A percentile compares a stretch with the other conserved stretches of the same genome.
phyloP scores from a whole-genome alignment of 2,329 filamentous ascomycete species.

The Aspergillus calidoustus region DNA sequence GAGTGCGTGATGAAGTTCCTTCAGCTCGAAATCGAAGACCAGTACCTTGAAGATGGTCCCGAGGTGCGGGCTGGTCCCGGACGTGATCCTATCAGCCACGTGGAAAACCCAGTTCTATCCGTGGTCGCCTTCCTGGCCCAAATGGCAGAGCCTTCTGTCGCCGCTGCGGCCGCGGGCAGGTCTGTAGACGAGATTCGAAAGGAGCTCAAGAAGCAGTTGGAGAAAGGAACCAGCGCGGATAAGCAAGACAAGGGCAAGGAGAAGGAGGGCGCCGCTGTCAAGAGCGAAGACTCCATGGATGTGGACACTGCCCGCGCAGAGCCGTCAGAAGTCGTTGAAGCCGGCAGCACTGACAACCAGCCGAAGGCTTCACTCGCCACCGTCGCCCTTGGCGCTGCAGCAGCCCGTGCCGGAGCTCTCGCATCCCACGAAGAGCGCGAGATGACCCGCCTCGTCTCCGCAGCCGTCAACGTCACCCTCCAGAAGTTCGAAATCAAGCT shows the following conservation, averaged over 20 bases:
- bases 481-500: conserved; percentile 96
- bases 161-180: conserved; percentile 86
- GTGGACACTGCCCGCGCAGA: conserved; percentile 51
- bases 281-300: conserved; percentile 65
- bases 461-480: conserved; percentile 89
- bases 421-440: conserved; percentile 96
- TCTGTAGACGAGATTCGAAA: conserved; percentile 86
- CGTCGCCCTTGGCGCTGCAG: conserved; percentile 82
- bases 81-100: conserved; percentile 84
- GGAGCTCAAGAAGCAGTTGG: conserved; percentile 76
- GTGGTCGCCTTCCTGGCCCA: conserved; percentile 93
- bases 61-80: conserved; percentile 73
- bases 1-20: conserved; percentile 97
- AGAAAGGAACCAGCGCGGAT: conserved; percentile 59
- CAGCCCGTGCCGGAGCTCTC: conserved; percentile 82
- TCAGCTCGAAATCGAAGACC: conserved; percentile 95
- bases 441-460: conserved; percentile 90
- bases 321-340: conserved; percentile 48
- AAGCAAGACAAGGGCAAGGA: conserved; percentile 54
- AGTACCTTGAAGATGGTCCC: conserved; percentile 83
- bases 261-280: conserved; percentile 54
- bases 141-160: conserved; percentile 85
- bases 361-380: conserved; percentile 63
- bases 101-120: conserved; percentile 95
- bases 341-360: conserved; percentile 47